Evolutionary conservation across 208 protist genomes (phyloP), one percentile per base, ranked within the genome.

Genomic region (Wallacemonas sp.): DNA sequence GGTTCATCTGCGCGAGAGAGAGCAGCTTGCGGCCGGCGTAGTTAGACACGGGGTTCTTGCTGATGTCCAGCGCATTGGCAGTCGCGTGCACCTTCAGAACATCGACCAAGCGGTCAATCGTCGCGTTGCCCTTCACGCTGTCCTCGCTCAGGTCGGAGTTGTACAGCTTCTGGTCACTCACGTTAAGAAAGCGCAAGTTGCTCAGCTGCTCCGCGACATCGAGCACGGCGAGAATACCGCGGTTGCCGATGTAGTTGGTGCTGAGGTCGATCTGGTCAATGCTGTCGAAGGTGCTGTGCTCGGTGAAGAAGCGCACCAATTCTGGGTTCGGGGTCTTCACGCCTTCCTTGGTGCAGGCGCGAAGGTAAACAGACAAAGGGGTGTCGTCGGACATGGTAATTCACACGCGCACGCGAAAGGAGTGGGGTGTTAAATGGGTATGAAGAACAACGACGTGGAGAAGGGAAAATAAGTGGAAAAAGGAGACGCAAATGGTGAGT

Each of bases 121-220:
- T 88, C 1, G 60, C 74, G 65, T 96, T 96, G 51, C 90, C 90
- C 70, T 90, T 96, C 46, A 96, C 84, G 55, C 88, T 85, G 54
- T 91, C 86, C 70, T 92, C 81, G 49, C 80, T 94, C 44, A 96
- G 79, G 61, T 96, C 90, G 3, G 90, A 87, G 86, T 96, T 96
- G 82, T 94, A 96, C 46, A 96, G 68, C 75, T 96, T 96, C 64
- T 96, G 90, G 47, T 91, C 86, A 21, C 77, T 68, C 28, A 90
- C 71, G 58, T 91, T 89, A 38, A 96, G 72, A 51, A 77, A 88
- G 62, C 90, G 87, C 51, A 96, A 87, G 51, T 79, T 82, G 39
- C 81, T 86, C n/a, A 91, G 75, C 34, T 82, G 62, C 75, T 82
- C 75, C 44, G 91, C 79, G n/a, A 96, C 85, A 27, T 70, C 68